Conservation (phyloP, 306 rosid species). For the Acmispon strigosus region DNA sequence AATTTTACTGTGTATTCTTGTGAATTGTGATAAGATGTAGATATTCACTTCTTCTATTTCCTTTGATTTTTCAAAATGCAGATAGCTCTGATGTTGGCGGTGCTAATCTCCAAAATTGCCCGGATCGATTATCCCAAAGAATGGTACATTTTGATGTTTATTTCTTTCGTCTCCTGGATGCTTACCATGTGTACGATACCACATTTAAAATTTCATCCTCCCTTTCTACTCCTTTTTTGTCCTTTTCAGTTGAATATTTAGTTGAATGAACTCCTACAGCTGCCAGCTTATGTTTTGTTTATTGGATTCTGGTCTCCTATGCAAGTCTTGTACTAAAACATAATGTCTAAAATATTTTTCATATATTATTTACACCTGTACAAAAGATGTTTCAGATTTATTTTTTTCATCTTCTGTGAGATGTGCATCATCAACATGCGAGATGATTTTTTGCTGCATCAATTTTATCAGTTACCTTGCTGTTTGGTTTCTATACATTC, state of each 20-base stretch:
- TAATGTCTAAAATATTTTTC: background rate
- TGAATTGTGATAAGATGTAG: background rate
- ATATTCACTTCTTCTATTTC: slow-evolving; percentile 21
- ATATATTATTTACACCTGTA: background rate
- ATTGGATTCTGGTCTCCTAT: background rate
- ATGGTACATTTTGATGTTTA: slow-evolving; percentile 49
- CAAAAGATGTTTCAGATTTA: background rate
- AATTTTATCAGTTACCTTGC: background rate
- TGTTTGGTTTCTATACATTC: slow-evolving; percentile 2
- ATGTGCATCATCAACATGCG: background rate
- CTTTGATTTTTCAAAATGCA: slow-evolving; percentile 33
- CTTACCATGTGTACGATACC: background rate
- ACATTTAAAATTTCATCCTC: background rate
- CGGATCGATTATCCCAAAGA: slow-evolving; percentile 93
- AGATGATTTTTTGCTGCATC: background rate
- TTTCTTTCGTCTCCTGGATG: background rate
- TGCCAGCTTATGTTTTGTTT: background rate
- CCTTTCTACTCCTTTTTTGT: background rate
- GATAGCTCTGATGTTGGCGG: slow-evolving; percentile 86
- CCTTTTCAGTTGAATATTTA: background rate
- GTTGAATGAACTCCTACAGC: background rate
- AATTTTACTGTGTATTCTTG: background rate
- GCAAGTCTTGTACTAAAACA: background rate
- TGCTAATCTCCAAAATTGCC: slow-evolving; percentile 88
- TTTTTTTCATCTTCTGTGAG: background rate